Evolutionary conservation across 2,329 filamentous ascomycete species (phyloP), one percentile per base, ranked within the genome.

Genomic region (Xylaria digitata): DNA sequence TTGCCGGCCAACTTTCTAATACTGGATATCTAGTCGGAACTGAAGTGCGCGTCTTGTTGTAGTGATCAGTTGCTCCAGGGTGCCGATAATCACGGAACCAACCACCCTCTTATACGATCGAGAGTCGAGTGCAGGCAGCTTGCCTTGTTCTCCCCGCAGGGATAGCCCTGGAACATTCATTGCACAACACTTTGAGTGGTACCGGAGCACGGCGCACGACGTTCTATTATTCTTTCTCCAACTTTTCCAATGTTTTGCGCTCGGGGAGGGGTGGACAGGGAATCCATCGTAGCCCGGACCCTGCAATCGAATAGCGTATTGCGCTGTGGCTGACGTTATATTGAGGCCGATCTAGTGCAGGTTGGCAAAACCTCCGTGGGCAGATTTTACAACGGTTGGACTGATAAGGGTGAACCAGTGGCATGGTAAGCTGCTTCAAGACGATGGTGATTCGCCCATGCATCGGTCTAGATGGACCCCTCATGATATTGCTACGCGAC

Each of bases 401-500:
- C 46, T 52, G 21, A 56, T n/a, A 52, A 9, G 49, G 37, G 61
- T 13, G 19, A 6, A 4, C 21, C 21, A 11, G 43, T 19, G 37
- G 30, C 34, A 42, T 34, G 21, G 23, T 57, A 50, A 50, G 45
- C 40, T 26, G 57, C 13, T 11, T 49, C 2, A n/a, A 32, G 43
- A 17, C 6, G 19, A 15, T 45, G 13, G 34, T 50, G 23, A 32
- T 45, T 52, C 61, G 45, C 34, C 13, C n/a, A 8, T 23, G 4
- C 1, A 15, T 42, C 45, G 46, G 34, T 52, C 61, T 21, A 63
- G 61, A 63, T 8, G n/a, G 45, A 37, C 37, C 61, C n/a, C 49
- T 43, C 40, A n/a, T 13, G 43, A 54, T 49, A 6, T 49, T 55
- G 43, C 23, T 8, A 48, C 7, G 26, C 23, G 15, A 48, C 15